Base-by-base conservation (phyloP, 768 basidiomycete genomes). In the Kwoniella mangroviensis region DNA sequence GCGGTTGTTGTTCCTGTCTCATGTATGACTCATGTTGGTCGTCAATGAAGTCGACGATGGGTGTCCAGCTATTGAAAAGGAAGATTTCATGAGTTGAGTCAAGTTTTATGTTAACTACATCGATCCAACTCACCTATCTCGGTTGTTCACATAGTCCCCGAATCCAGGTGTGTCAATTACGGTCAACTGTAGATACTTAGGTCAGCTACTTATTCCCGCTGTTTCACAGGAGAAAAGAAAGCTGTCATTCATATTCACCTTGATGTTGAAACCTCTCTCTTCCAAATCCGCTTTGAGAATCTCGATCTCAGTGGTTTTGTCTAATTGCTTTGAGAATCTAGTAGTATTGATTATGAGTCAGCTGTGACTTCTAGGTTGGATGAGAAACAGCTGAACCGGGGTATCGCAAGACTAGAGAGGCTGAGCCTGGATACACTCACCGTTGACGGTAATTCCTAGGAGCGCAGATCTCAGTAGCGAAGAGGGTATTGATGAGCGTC, bases 81-180 rank as follows among this genome's bases (percentile, higher is more conserved):
- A 17, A 24, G 1, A 13, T 41, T 7, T n/a, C 21, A 24, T 52
- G 1, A 28, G 41, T 6, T 41, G 43, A 67, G n/a, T n/a, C n/a
- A n/a, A n/a, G n/a, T n/a, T n/a, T n/a, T n/a, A n/a, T n/a, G n/a
- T n/a, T n/a, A n/a, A n/a, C n/a, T n/a, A n/a, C n/a, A n/a, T n/a
- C n/a, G n/a, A n/a, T n/a, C n/a, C n/a, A 65, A 43, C 81, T 70
- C 28, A 81, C 82, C 93, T 95, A 84, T 98, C 97, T 67, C 93
- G 89, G 88, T 99, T 99, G 92, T 99, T 99, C 86, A 99, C 96
- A 80, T 98, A 98, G 91, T 99, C 97, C 45, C 97, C 97, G 73
- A 98, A 99, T 34, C 97, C 97, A 65, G 97, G 97, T 12, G 96
- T 98, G 84, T 99, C 97, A 74, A 99, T 96, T 82, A 98, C 97